phyloP scores from a whole-genome alignment of 2,329 filamentous ascomycete genomes.

The Trichoderma arundinaceum region DNA sequence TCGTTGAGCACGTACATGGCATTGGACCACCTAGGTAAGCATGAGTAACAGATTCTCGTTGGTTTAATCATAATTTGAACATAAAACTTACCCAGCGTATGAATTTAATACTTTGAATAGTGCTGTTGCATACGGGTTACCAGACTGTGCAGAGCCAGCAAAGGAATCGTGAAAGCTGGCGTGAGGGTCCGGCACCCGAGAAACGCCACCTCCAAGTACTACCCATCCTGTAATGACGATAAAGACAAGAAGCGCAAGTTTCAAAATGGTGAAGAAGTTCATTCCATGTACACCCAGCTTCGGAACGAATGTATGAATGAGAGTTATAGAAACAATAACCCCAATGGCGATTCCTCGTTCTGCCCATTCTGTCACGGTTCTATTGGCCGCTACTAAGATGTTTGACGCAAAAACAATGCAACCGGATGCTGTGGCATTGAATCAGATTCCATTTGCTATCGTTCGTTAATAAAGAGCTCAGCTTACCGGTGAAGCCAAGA shows the following conservation, averaged over 20 bases:
- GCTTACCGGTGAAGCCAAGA: constrained; percentile 33
- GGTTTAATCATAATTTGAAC: no score
- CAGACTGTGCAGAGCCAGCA: constrained; percentile 30
- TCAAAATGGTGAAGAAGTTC: constrained; percentile 35
- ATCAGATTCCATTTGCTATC: background rate
- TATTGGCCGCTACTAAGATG: constrained; percentile 32
- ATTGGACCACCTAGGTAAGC: constrained; percentile 31
- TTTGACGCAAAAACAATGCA: constrained; percentile 35
- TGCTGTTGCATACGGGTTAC: constrained; percentile 34
- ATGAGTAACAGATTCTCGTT: background rate
- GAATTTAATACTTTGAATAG: constrained; percentile 35
- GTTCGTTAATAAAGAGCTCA: background rate
- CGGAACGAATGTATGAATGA: constrained; percentile 31
- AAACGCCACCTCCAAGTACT: constrained; percentile 33
- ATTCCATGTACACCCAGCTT: constrained; percentile 34
- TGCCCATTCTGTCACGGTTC: constrained; percentile 32
- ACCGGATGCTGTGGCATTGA: constrained; percentile 26
- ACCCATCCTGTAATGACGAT: constrained; percentile 35
- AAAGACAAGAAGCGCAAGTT: constrained; percentile 32
- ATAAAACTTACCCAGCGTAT: constrained; percentile 31
- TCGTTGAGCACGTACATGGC: constrained; percentile 36
- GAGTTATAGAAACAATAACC: constrained; percentile 31
- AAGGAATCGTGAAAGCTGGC: constrained; percentile 34
- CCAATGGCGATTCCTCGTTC: constrained; percentile 34
- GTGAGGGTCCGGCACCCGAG: constrained; percentile 31